Conservation (phyloP, 139 green algal genomes). For the Microglena sp. region DNA sequence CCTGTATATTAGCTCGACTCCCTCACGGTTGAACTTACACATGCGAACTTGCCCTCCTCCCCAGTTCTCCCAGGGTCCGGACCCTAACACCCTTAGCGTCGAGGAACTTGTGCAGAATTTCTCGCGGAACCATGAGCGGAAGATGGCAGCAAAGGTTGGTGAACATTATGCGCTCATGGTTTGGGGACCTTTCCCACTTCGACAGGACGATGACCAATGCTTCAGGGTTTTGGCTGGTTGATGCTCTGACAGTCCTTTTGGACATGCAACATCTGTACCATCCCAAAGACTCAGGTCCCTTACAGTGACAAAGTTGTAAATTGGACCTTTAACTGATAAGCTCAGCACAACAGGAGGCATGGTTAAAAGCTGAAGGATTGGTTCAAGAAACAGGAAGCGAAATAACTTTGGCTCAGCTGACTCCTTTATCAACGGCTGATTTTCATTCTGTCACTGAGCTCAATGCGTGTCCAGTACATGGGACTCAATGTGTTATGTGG, state of each 20-base stretch:
- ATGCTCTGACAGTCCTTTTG: not conserved
- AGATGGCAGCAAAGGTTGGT: conserved; percentile 31
- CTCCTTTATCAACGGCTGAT: too few species aligned
- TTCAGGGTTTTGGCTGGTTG: not conserved
- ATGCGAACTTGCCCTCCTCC: not conserved
- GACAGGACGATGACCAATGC: not conserved
- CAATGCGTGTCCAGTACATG: too few species aligned
- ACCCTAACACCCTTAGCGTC: conserved; percentile 11
- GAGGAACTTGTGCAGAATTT: conserved; percentile 33
- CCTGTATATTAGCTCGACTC: not conserved
- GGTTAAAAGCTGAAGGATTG: too few species aligned
- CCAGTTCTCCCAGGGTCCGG: conserved; percentile 9
- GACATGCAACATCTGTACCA: not conserved
- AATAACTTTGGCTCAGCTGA: too few species aligned
- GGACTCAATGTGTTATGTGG: too few species aligned
- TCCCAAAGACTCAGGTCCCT: not conserved
- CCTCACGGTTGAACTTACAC: not conserved
- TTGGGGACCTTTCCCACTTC: not conserved
- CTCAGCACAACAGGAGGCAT: too few species aligned
- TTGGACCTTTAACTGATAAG: too few species aligned
- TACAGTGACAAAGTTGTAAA: not conserved
- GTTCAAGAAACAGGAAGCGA: too few species aligned
- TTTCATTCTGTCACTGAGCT: too few species aligned
- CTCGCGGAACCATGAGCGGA: conserved; percentile 31
- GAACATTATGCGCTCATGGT: not conserved